These are phyloP conservation scores for Deinandra increscens DNA, from an alignment of 129 eudicot species.

Conservation along the genomic window DNA sequence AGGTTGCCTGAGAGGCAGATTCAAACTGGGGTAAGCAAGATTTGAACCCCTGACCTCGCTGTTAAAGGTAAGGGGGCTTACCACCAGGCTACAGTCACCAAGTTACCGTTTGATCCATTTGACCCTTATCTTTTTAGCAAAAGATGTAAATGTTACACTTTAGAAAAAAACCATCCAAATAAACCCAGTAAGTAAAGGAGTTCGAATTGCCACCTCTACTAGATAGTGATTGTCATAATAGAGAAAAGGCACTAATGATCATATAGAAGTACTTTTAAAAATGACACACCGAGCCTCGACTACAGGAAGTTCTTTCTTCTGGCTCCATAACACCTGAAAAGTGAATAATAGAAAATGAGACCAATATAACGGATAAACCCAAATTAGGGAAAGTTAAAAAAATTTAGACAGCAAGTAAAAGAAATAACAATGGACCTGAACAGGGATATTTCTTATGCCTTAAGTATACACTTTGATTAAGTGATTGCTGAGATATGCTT, in stretches of 20 bases:
- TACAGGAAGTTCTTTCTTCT: constrained; percentile 49
- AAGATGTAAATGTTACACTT: not conserved
- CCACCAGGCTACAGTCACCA: no score
- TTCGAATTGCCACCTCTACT: not conserved
- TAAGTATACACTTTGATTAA: constrained; percentile 25
- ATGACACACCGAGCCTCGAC: constrained; percentile 76
- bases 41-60: no score
- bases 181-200: not conserved
- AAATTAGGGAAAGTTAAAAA: not conserved
- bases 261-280: constrained; percentile 34
- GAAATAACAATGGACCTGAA: constrained; percentile 41
- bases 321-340: constrained; percentile 61
- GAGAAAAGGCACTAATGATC: constrained; percentile 19
- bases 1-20: no score
- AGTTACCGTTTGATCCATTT: not conserved
- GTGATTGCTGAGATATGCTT: constrained; percentile 33
- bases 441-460: constrained; percentile 37
- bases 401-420: not conserved
- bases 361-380: not conserved
- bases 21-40: no score
- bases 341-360: constrained; percentile 18
- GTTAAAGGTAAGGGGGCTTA: no score
- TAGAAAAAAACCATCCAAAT: not conserved
- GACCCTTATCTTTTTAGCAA: not conserved
- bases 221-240: constrained; percentile 7